Percentiles rank a stretch among this genome's conserved stretches.
Evolutionary conservation across 83 land plant species (phyloP).

Genomic region (Larix sibirica): DNA sequence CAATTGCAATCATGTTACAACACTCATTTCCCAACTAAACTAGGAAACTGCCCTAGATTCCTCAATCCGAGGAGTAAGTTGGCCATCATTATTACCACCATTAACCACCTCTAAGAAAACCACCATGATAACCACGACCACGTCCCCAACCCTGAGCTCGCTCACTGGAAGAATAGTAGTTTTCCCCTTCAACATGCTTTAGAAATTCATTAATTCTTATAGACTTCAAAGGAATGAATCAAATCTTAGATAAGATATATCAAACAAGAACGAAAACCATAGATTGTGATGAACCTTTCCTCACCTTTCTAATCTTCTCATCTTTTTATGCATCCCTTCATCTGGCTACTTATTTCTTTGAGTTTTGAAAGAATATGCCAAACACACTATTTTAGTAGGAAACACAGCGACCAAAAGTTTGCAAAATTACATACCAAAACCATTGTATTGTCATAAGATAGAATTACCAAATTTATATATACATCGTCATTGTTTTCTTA

Average conservation of each 20-base stretch:
- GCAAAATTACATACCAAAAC: neutral
- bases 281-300: neutral
- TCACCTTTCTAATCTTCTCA: constrained; percentile 55
- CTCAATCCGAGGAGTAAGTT: constrained; percentile 38
- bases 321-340: constrained; percentile 58
- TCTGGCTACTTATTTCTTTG: constrained; percentile 50
- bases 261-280: neutral
- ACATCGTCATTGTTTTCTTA: constrained; percentile 61
- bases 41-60: constrained; percentile 67
- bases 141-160: constrained; percentile 66
- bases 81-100: constrained; percentile 31
- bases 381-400: neutral
- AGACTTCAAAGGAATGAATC: constrained; percentile 32
- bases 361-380: constrained; percentile 26
- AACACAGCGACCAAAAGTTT: neutral
- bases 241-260: neutral
- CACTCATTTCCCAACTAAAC: constrained; percentile 35
- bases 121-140: constrained; percentile 32
- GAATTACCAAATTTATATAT: constrained; percentile 62
- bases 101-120: constrained; percentile 26
- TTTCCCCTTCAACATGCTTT: constrained; percentile 73
- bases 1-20: too few species aligned
- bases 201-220: constrained; percentile 71
- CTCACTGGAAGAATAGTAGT: constrained; percentile 36
- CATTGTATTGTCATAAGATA: neutral